phyloP scores from a whole-genome alignment of 2,329 filamentous ascomycete species.

The Chaetomium sp. region DNA sequence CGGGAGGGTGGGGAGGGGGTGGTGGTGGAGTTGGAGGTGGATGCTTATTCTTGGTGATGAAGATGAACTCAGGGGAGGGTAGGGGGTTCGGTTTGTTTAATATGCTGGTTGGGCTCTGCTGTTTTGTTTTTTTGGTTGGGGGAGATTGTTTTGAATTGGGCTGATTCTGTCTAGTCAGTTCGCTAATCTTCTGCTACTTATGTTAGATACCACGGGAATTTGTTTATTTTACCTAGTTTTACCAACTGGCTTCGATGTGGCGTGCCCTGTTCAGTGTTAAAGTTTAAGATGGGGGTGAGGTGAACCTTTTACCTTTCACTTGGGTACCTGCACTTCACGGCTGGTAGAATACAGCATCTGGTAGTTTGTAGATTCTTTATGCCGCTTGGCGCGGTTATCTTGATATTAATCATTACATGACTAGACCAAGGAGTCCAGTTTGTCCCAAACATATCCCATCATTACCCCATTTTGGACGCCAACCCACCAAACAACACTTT shows the following conservation, averaged over 20 bases:
- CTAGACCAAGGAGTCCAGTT: background rate
- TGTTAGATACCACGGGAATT: background rate
- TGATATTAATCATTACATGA: background rate
- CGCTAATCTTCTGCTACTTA: background rate
- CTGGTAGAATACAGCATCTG: no score
- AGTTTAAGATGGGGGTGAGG: no score
- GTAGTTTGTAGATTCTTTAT: background rate
- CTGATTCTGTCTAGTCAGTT: background rate
- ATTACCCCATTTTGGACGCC: background rate
- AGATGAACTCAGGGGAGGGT: no score
- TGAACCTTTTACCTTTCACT: no score
- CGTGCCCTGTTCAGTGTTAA: background rate
- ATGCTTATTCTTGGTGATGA: slow-evolving; percentile 27
- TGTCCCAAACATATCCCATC: background rate
- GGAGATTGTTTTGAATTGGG: background rate
- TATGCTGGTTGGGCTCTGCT: background rate
- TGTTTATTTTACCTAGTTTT: background rate
- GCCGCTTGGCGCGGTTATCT: background rate
- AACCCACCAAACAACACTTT: background rate
- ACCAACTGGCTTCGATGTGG: background rate
- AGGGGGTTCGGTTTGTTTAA: background rate
- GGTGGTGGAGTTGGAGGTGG: slow-evolving; percentile 32
- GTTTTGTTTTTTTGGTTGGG: background rate
- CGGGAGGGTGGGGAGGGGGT: slow-evolving; percentile 2
- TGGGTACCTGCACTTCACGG: no score